phyloP scores from a whole-genome alignment of 2,329 filamentous ascomycete species.

The Aspergillaceae sp. region DNA sequence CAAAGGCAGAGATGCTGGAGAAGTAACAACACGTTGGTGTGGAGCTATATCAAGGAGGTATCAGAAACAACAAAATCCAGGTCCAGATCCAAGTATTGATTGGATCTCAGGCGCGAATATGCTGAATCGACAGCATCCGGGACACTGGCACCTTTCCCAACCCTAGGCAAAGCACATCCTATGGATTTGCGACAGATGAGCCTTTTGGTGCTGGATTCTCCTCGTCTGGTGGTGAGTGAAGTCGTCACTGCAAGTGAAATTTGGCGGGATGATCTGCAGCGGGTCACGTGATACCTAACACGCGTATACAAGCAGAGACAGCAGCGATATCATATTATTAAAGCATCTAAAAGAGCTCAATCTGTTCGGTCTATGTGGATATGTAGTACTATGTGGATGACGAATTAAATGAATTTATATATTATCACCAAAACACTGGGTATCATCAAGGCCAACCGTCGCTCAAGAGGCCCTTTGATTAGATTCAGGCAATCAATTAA shows the following conservation, averaged over 20 bases:
- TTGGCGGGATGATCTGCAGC: background rate
- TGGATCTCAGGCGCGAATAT: background rate
- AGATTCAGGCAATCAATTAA: background rate
- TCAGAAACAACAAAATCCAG: conserved; percentile 1
- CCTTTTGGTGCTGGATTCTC: background rate
- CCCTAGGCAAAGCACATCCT: background rate
- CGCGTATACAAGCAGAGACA: background rate
- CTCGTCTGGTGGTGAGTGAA: background rate
- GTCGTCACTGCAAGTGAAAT: background rate
- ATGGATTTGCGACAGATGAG: background rate
- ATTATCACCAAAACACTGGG: background rate
- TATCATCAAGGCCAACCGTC: background rate
- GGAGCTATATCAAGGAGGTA: conserved; percentile 8
- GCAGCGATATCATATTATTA: no score
- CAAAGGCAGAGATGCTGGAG: background rate
- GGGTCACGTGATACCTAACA: background rate
- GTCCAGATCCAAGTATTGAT: background rate
- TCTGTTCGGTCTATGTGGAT: no score
- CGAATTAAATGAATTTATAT: no score
- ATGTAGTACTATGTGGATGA: no score
- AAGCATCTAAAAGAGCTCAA: no score
- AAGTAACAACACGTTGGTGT: background rate
- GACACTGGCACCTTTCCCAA: background rate
- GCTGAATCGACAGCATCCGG: background rate
- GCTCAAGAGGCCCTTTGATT: no score